Conservation (phyloP, 495 filamentous ascomycete genomes). For the Hyaloscypha finlandica region DNA sequence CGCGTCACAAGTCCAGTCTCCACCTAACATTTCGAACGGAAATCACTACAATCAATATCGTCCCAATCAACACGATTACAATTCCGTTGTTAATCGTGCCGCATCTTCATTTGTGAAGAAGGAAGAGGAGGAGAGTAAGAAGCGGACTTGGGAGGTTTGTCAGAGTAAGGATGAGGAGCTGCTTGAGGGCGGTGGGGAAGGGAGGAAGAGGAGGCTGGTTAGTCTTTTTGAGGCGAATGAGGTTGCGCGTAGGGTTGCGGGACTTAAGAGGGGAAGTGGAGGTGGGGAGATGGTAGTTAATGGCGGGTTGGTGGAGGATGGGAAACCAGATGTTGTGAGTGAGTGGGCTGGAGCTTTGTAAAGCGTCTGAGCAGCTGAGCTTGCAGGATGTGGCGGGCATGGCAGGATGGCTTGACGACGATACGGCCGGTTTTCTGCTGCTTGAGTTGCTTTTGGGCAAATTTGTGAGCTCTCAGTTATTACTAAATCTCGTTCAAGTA, state of each 20-base stretch:
- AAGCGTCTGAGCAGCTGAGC: not conserved
- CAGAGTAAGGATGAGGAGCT: conserved; percentile 27
- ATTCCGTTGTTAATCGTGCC: conserved; percentile 3
- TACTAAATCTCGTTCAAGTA: no score
- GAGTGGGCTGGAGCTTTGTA: conserved; percentile 13
- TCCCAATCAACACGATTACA: not conserved
- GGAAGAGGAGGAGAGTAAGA: conserved; percentile 25
- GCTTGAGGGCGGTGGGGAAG: conserved; percentile 22
- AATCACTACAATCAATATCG: not conserved
- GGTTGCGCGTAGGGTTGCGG: conserved; percentile 60
- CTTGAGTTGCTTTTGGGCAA: no score
- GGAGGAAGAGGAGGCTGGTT: conserved; percentile 61
- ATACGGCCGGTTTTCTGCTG: no score
- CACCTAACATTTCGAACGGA: not conserved
- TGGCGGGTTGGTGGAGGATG: conserved; percentile 22
- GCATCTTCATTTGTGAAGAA: not conserved
- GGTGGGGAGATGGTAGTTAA: conserved; percentile 24
- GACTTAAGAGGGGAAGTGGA: not conserved
- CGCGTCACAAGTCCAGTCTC: conserved; percentile 10
- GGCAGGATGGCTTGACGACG: no score
- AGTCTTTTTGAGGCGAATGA: conserved; percentile 72
- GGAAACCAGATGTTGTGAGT: conserved; percentile 14
- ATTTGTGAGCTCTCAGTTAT: no score
- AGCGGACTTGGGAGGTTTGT: conserved; percentile 32
- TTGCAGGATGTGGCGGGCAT: no score